phyloP scores from a whole-genome alignment of 805 yeast species.

The Geotrichum ghanense region DNA sequence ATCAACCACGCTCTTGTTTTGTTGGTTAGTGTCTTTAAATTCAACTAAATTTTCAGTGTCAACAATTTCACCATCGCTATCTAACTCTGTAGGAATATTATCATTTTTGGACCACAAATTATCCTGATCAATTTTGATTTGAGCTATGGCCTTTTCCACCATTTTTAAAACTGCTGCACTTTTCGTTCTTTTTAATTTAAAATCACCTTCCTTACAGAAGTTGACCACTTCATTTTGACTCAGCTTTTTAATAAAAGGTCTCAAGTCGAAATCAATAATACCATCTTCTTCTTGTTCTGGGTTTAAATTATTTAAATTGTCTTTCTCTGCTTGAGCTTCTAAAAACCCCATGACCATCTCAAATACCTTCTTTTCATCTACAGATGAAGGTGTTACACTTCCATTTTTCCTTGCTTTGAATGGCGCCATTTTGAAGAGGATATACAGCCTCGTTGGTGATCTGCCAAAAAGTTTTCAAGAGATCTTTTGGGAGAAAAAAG shows the following conservation, averaged over 20 bases:
- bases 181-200: slow-evolving; percentile 59
- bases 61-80: slow-evolving; percentile 30
- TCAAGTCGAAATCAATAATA: background rate
- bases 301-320: background rate
- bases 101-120: slow-evolving; percentile 29
- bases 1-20: slow-evolving; percentile 67
- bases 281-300: background rate
- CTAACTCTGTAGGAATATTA: slow-evolving; percentile 32
- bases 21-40: slow-evolving; percentile 44
- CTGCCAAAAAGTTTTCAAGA: too few relatives aligned
- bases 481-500: too few relatives aligned
- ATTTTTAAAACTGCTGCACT: slow-evolving; percentile 50
- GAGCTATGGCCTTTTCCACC: slow-evolving; percentile 46
- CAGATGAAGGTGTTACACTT: background rate
- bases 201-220: slow-evolving; percentile 49
- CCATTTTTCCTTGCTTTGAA: background rate
- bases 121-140: slow-evolving; percentile 22
- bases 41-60: slow-evolving; percentile 46
- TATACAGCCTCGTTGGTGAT: too few relatives aligned
- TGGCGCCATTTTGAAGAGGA: background rate
- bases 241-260: background rate
- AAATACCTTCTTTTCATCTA: background rate
- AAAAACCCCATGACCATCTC: background rate
- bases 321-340: background rate
- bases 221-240: slow-evolving; percentile 3